These are phyloP conservation scores for Tetracladium setigerum DNA, from an alignment of 495 filamentous ascomycete species.

Conservation along the genomic window DNA sequence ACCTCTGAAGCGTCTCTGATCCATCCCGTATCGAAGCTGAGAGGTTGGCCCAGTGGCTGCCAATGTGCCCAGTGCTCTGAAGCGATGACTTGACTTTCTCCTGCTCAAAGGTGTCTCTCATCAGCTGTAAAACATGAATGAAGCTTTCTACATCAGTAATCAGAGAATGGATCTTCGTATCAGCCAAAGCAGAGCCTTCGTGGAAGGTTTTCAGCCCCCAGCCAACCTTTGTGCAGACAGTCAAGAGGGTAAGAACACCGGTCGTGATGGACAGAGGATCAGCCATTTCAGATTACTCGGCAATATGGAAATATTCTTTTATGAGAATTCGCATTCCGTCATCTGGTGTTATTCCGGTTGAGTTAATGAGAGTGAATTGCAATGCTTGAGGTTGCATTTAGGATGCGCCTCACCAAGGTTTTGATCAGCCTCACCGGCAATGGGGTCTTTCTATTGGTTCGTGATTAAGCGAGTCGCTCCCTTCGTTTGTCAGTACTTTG, in stretches of 20 bases:
- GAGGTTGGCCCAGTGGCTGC: conserved; percentile 10
- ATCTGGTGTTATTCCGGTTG: too few species aligned
- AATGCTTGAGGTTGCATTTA: too few species aligned
- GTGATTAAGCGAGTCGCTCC: too few species aligned
- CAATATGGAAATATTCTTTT: too few species aligned
- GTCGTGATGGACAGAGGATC: conserved; percentile 12
- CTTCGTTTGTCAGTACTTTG: too few species aligned
- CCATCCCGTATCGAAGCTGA: conserved; percentile 10
- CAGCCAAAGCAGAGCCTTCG: conserved; percentile 3
- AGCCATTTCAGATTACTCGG: neutral
- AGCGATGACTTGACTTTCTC: neutral
- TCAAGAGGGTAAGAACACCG: conserved; percentile 5
- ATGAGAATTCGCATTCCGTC: too few species aligned
- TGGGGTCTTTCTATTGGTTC: too few species aligned
- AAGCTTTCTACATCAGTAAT: conserved; percentile 12
- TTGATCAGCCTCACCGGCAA: too few species aligned
- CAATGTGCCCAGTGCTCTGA: conserved; percentile 10
- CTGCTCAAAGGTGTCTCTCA: conserved; percentile 14
- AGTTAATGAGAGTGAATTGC: too few species aligned
- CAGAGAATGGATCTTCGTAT: conserved; percentile 8
- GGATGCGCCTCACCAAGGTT: too few species aligned
- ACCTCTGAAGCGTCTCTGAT: conserved; percentile 3
- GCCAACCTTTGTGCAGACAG: conserved; percentile 2
- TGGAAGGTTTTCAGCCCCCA: conserved; percentile 7
- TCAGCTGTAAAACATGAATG: conserved; percentile 6